Evolutionary conservation across 352 stramenopile species (phyloP), one percentile per base, ranked within the genome.

Genomic region (Globisporangium cylindrosporum): DNA sequence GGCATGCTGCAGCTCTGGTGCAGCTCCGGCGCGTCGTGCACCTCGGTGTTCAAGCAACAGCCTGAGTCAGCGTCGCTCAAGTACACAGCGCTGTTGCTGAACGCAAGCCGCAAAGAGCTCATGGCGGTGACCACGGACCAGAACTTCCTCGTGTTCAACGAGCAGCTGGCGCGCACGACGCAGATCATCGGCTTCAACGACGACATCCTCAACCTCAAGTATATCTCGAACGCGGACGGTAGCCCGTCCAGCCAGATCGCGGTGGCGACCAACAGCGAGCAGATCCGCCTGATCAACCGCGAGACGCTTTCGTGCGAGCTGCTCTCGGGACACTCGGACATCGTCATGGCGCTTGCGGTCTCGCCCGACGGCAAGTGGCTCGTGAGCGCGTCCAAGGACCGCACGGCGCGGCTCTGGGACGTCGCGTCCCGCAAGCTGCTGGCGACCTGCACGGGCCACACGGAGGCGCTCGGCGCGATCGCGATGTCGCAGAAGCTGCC

Each of bases 201-300:
- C 70, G 97, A 99, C 73, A 97, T 99, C 57, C 82, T 99, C 0
- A 98, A 99, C 78, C 79, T 99, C 57, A 98, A 98, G 74, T 95
- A 98, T 60, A 87, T 99, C 63, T 94, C 93, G 5, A 74, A 76
- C 43, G 73, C 74, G 29, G 78, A 92, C 61, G 84, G 81, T 36
- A 68, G 74, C 8, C 76, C 81, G 27, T 84, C 76, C 5, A 77
- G 84, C 49, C 76, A 91, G 55, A 75, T 99, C 58, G 97, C 96
- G 9, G 94, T 99, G 24, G 97, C 97, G 4, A 99, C 97, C 24
- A 99, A 99, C 77, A 98, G 87, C 55, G 86, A 96, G 62, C 86
- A 98, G 75, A 94, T 99, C 67, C 96, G 97, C 22, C 78, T 99
- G 36, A 91, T 99, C 57, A 84, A 98, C 67, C 75, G 94, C 66